Evolutionary conservation across 768 basidiomycete genomes (phyloP), one percentile per base, ranked within the genome.

Genomic region (Phanerodontia chrysosporium): DNA sequence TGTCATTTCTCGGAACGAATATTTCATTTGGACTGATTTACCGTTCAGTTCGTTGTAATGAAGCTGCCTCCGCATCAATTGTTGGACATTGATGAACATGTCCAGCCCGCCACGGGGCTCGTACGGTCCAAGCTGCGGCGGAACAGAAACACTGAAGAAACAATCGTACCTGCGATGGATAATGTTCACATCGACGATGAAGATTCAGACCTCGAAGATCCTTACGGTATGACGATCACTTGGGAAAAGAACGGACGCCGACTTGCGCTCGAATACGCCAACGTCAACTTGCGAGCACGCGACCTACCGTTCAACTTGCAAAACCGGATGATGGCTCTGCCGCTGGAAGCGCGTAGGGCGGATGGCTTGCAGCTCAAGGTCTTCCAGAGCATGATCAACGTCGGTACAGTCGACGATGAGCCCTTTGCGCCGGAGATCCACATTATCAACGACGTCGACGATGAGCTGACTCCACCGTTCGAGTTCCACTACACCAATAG

Each of bases 401-500:
- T 87, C 61, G 85, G 83, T 58, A 88, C 87, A 0, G 77, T 77
- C 22, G 73, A 76, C 5, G 85, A 88, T 63, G 92, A 94, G 60
- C 86, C 83, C 0, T 67, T 81, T 46, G 86, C 89, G 1, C 91
- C 90, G 0, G 73, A 73, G 5, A 89, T 96, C 64, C 72, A 72
- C 16, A 79, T 96, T 25, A 69, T 83, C 52, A 93, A 95, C 65
- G 70, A 80, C 0, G 74, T 92, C 24, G 90, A 91, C 60, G 68
- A 77, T 9, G 87, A 89, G 60, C 76, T 83, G 10, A 82, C 86
- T 22, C 93, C 94, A 0, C 82, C 81, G 25, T 92, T 89, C 83
- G 93, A 96, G 65, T 97, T 95, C 65, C 77, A 86, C 60, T 96
- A 96, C 69, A 85, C 89, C 12, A 95, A 96, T 69, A 73, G 82